phyloP scores from a whole-genome alignment of 2,329 filamentous ascomycete genomes.

The Alternaria triticina region DNA sequence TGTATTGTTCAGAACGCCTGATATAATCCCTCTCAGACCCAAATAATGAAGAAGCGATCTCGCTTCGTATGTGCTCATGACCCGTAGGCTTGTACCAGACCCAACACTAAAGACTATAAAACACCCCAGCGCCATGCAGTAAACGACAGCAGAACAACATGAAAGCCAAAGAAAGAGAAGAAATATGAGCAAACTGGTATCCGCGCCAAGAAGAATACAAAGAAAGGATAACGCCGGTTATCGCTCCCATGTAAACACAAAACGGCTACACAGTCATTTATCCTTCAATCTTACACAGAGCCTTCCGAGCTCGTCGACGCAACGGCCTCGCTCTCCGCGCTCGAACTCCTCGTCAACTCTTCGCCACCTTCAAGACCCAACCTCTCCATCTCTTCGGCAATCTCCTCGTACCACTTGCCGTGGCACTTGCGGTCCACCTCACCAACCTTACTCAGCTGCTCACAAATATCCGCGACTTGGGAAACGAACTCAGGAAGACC shows the following conservation, averaged over 20 bases:
- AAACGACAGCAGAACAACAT: not conserved
- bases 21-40: not conserved
- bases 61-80: slow-evolving; percentile 1
- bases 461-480: slow-evolving; percentile 71
- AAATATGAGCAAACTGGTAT: not conserved
- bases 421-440: slow-evolving; percentile 72
- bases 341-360: slow-evolving; percentile 34
- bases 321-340: slow-evolving; percentile 29
- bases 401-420: slow-evolving; percentile 72
- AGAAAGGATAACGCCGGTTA: slow-evolving; percentile 1
- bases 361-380: slow-evolving; percentile 39
- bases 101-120: not conserved
- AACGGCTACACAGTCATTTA: not conserved
- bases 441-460: slow-evolving; percentile 69
- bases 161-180: not conserved
- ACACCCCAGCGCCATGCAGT: slow-evolving; percentile 10
- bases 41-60: not conserved
- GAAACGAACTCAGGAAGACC: slow-evolving; percentile 77
- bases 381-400: slow-evolving; percentile 62
- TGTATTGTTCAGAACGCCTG: not conserved
- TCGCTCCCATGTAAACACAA: not conserved
- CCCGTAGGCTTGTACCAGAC: not conserved
- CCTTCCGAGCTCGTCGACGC: not conserved
- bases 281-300: not conserved
- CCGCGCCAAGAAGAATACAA: not conserved